Evolutionary conservation across 768 basidiomycete species (phyloP).

Genomic region (Xerocomus spinulosus): DNA sequence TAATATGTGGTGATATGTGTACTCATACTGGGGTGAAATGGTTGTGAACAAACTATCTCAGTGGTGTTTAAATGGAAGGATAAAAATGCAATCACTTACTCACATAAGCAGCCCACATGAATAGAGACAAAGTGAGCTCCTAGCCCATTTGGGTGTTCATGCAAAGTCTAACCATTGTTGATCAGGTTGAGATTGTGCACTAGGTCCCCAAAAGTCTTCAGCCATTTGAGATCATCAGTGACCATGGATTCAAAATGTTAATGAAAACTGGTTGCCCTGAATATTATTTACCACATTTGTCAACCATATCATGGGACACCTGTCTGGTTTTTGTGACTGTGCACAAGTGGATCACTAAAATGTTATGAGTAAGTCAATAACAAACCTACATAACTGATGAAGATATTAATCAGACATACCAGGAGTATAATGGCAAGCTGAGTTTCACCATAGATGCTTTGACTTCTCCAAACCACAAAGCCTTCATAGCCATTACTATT

Average conservation of each 20-base stretch:
- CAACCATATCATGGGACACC: constrained; percentile 32
- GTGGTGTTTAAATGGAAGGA: background rate
- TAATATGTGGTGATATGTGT: background rate
- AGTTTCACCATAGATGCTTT: background rate
- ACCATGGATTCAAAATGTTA: background rate
- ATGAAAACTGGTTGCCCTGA: background rate
- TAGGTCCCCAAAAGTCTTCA: background rate
- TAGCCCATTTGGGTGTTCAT: no score
- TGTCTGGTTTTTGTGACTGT: constrained; percentile 22
- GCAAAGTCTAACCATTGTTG: no score
- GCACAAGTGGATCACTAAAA: constrained; percentile 20
- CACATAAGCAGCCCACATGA: background rate
- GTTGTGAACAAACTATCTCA: background rate
- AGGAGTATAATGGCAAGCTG: background rate
- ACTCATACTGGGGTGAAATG: background rate
- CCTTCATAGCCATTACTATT: background rate
- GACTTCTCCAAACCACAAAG: background rate
- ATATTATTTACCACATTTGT: background rate
- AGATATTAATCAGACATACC: background rate
- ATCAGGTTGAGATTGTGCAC: background rate
- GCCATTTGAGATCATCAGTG: background rate
- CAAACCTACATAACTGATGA: rapidly evolving
- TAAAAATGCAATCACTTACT: background rate
- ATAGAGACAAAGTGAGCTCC: background rate
- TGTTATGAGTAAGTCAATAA: constrained; percentile 19